Evolutionary conservation across 768 basidiomycete genomes (phyloP).

Genomic region (Naganishia friedmannii): DNA sequence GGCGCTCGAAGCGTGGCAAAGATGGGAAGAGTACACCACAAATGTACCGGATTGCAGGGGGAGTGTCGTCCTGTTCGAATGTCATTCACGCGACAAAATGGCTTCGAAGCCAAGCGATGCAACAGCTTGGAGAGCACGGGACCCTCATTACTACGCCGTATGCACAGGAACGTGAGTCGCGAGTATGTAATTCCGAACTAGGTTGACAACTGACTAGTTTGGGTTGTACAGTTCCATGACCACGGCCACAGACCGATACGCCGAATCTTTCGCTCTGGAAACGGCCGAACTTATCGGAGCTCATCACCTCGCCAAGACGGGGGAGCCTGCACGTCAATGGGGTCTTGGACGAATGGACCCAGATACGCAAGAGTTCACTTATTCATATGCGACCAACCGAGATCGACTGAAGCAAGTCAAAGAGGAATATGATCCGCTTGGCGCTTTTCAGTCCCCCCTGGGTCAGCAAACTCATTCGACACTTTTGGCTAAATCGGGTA

Average conservation of each 20-base stretch:
- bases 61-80: constrained; percentile 12
- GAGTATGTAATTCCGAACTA: not conserved
- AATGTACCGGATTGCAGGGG: constrained; percentile 5
- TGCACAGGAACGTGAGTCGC: constrained; percentile 15
- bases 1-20: not conserved
- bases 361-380: constrained; percentile 9
- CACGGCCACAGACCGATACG: not conserved
- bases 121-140: constrained; percentile 5
- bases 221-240: not conserved
- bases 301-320: not conserved
- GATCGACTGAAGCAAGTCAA: not conserved
- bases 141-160: constrained; percentile 15
- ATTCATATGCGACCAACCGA: constrained; percentile 11
- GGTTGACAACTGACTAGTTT: not conserved
- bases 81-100: not conserved
- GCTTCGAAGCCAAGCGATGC: constrained; percentile 2
- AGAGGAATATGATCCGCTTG: constrained; percentile 4
- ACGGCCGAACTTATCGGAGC: constrained; percentile 9
- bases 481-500: not conserved
- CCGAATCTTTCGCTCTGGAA: constrained; percentile 7
- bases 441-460: constrained; percentile 8
- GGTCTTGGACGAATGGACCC: not conserved
- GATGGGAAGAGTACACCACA: not conserved
- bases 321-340: constrained; percentile 5
- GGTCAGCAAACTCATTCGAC: constrained; percentile 15